Evolutionary conservation across 371 early-diverging fungal species (phyloP).

Genomic region (Lichtheimia corymbifera): DNA sequence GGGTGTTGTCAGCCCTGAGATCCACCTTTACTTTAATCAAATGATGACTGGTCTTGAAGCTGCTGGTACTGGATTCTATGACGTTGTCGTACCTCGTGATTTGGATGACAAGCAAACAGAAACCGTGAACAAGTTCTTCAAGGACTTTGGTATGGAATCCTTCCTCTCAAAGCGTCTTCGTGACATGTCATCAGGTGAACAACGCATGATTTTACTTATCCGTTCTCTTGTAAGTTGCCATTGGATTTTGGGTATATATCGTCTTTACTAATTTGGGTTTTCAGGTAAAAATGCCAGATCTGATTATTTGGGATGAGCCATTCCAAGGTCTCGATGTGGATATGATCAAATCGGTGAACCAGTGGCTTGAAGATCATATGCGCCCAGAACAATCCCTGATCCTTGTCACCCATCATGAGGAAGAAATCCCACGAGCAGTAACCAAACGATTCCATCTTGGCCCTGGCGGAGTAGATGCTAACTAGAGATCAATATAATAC

Average conservation of each 20-base stretch:
- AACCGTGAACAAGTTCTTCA: constrained; percentile 31
- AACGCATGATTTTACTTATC: constrained; percentile 52
- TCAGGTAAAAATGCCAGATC: constrained; percentile 47
- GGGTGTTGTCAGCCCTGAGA: constrained; percentile 58
- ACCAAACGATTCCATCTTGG: constrained; percentile 35
- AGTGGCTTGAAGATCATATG: constrained; percentile 54
- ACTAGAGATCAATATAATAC: neutral
- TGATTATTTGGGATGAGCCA: constrained; percentile 66
- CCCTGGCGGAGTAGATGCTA: constrained; percentile 28
- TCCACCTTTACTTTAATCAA: constrained; percentile 58
- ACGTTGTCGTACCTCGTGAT: constrained; percentile 41
- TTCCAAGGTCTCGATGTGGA: constrained; percentile 60
- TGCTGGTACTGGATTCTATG: constrained; percentile 49
- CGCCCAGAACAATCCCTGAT: constrained; percentile 51
- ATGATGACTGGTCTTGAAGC: constrained; percentile 40
- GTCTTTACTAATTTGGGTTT: neutral
- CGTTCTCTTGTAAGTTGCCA: constrained; percentile 41
- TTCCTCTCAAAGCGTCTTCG: constrained; percentile 29
- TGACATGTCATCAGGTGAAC: constrained; percentile 59
- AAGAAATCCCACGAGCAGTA: constrained; percentile 54
- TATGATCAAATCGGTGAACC: constrained; percentile 45
- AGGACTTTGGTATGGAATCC: constrained; percentile 42
- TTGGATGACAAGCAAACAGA: constrained; percentile 22
- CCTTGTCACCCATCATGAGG: constrained; percentile 65
- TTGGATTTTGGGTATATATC: neutral